Evolutionary conservation across 2,329 filamentous ascomycete genomes (phyloP), one percentile per base, ranked within the genome.

Genomic region (Aspergillus spinulosporus): DNA sequence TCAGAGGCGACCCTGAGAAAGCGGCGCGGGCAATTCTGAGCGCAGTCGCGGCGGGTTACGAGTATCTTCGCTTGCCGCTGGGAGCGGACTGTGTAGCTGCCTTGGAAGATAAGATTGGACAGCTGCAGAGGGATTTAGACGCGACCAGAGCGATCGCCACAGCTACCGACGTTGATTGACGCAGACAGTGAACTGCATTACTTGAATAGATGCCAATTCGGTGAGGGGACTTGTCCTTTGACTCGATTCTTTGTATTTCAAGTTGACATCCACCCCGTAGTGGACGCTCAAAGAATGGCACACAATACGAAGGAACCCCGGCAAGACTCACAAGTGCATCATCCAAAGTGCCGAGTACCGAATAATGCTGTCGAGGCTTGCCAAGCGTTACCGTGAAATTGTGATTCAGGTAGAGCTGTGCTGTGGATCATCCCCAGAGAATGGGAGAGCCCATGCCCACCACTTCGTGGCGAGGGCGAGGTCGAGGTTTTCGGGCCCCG

Each of bases 81-180:
- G 53, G 53, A 9, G 47, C 4, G 6, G 53, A 56, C 49, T 56
- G 53, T 36, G 48, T 56, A 32, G 42, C 14, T 45, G 53, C 46
- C 3, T 42, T 56, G 48, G 53, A 51, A 42, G 39, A 26, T 8
- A 56, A 56, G 48, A 56, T 56, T 21, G 40, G 21, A 5, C 40
- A 50, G 34, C 21, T 56, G 42, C 14, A n/a, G 39, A 42, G 42
- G 12, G 53, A 56, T 42, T 29, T 56, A 11, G 47, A 50, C 2
- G 53, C 26, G 2, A 56, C 40, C 3, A 36, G 48, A 26, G n/a
- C 3, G 3, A 46, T 56, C 3, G 48, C 47, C n/a, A 31, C 32
- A 12, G 21, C 32, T 6, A 56, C 53, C 29, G 53, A 56, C 34
- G 26, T 56, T 37, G 53, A 56, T 51, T 39, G 37, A 49, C 9